A percentile compares a stretch with the other conserved stretches of the same genome.
These are phyloP conservation scores for Eremochloa ophiuroides DNA, from an alignment of 176 grass and related monocot species.

Conservation along the genomic window DNA sequence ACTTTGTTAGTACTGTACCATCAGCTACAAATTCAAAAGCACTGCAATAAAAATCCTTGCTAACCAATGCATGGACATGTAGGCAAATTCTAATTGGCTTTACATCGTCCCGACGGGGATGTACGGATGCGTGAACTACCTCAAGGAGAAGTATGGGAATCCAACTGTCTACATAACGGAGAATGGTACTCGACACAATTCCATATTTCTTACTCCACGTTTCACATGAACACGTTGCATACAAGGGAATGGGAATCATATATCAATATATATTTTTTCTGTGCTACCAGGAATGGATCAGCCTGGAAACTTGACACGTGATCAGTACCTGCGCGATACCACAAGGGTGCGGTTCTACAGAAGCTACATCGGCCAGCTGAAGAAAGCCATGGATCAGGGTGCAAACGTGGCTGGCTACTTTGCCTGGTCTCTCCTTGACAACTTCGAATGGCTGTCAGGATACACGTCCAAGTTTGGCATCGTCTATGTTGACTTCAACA, in stretches of 20 bases:
- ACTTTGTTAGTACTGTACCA: not conserved
- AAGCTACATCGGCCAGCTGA: constrained; percentile 48
- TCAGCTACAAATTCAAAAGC: not conserved
- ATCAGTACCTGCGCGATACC: constrained; percentile 29
- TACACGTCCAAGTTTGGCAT: constrained; percentile 59
- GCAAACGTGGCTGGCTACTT: constrained; percentile 64
- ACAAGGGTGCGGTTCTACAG: constrained; percentile 48
- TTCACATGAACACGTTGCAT: not conserved
- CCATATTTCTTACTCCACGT: not conserved
- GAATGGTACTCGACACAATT: constrained; percentile 53
- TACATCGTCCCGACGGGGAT: constrained; percentile 81
- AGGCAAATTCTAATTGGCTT: constrained; percentile 84
- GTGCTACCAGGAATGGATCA: constrained; percentile 57
- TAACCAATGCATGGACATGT: not conserved
- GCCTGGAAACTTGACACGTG: constrained; percentile 48
- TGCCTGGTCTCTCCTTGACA: constrained; percentile 67
- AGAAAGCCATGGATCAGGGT: constrained; percentile 49
- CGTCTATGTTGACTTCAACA: constrained; percentile 53
- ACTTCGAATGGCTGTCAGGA: constrained; percentile 56
- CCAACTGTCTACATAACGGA: constrained; percentile 62
- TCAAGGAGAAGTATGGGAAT: constrained; percentile 72
- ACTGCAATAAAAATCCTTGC: not conserved
- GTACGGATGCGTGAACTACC: constrained; percentile 80
- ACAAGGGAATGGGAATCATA: not conserved
- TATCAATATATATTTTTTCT: not conserved